Percentiles rank a stretch among this genome's conserved stretches.
Evolutionary conservation across 495 filamentous ascomycete species (phyloP).

Genomic region (Talaromyces stipitatus): DNA sequence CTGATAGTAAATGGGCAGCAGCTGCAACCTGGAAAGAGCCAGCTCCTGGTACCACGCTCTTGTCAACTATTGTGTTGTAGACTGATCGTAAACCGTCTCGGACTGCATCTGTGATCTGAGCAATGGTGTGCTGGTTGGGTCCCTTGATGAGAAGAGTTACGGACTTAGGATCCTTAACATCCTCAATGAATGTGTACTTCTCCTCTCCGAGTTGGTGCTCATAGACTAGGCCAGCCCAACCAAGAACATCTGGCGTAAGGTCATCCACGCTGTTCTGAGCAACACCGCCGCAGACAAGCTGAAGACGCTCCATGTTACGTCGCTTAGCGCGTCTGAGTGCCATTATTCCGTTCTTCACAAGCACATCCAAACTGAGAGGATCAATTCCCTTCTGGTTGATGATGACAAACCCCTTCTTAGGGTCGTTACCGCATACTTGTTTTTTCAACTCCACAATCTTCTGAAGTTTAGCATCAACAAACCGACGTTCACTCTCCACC

Average conservation of each 20-base stretch:
- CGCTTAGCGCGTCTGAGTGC: conserved; percentile 91
- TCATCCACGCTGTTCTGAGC: conserved; percentile 97
- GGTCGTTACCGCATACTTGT: conserved; percentile 88
- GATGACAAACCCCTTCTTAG: conserved; percentile 92
- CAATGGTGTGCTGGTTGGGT: conserved; percentile 92
- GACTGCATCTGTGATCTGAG: conserved; percentile 94
- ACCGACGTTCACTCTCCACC: conserved; percentile 91
- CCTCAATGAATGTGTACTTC: conserved; percentile 98
- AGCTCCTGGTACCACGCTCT: conserved; percentile 87
- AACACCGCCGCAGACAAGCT: conserved; percentile 84
- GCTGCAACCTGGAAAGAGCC: conserved; percentile 96
- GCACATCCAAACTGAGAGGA: conserved; percentile 85
- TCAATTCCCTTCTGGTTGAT: conserved; percentile 99
- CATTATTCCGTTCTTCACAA: conserved; percentile 96
- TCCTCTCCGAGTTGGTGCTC: conserved; percentile 97
- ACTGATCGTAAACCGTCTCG: conserved; percentile 90
- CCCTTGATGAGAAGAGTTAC: conserved; percentile 98
- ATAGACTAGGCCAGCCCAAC: conserved; percentile 94
- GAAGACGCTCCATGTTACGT: conserved; percentile 96
- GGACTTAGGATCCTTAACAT: conserved; percentile 97
- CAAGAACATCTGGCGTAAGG: conserved; percentile 77
- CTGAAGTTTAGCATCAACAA: conserved; percentile 92
- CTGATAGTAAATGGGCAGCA: conserved; percentile 78
- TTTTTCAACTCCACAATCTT: conserved; percentile 99
- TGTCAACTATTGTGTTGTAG: conserved; percentile 98